phyloP scores from a whole-genome alignment of 2,329 filamentous ascomycete species.

The Verticillium isaacii region DNA sequence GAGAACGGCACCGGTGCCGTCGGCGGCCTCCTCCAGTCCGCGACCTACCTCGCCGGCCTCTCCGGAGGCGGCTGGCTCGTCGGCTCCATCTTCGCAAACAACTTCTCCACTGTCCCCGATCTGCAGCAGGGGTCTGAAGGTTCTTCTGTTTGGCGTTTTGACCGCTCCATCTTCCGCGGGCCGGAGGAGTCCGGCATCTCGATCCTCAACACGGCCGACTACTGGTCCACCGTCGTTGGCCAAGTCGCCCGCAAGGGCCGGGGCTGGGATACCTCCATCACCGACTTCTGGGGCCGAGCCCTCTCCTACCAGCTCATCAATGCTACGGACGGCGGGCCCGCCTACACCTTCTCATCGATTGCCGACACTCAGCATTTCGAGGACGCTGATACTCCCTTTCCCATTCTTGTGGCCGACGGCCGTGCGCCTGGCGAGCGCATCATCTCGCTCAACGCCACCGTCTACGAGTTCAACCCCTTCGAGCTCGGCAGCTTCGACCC shows the following conservation, averaged over 20 bases:
- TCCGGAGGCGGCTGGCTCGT: constrained; percentile 83
- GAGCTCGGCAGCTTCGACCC: constrained; percentile 63
- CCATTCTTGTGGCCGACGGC: constrained; percentile 44
- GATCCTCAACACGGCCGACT: constrained; percentile 21
- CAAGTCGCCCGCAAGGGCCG: constrained; percentile 31
- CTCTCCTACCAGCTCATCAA: constrained; percentile 79
- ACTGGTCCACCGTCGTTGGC: constrained; percentile 30
- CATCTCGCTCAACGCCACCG: constrained; percentile 50
- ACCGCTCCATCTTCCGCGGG: constrained; percentile 35
- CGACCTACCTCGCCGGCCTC: constrained; percentile 76
- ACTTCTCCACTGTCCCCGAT: constrained; percentile 65
- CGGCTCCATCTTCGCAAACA: constrained; percentile 78
- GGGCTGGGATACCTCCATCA: constrained; percentile 59
- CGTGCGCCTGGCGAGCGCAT: constrained; percentile 38
- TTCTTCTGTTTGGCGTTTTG: constrained; percentile 33
- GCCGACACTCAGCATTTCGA: constrained; percentile 34
- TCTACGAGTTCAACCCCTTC: constrained; percentile 62
- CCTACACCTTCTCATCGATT: constrained; percentile 75
- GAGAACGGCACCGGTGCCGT: constrained; percentile 54
- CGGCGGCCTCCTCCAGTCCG: constrained; percentile 73
- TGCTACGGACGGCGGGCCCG: constrained; percentile 65
- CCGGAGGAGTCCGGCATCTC: constrained; percentile 28
- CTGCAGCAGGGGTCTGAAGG: constrained; percentile 40
- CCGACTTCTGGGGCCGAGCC: constrained; percentile 81
- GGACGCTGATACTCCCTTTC: constrained; percentile 38